Evolutionary conservation across 177 flowering plant genomes (phyloP).

Genomic region (Vitis hybrid): DNA sequence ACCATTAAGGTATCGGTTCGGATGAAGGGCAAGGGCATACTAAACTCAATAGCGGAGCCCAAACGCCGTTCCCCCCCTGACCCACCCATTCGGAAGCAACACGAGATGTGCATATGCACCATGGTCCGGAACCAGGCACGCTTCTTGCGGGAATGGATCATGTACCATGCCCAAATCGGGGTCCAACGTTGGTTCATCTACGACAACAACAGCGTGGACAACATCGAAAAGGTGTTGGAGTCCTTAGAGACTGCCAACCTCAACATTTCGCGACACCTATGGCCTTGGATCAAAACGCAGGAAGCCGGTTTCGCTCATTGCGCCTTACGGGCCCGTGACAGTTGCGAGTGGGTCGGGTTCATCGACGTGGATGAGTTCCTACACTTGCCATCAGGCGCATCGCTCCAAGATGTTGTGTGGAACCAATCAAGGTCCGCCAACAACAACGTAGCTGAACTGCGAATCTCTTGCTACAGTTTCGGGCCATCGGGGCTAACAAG

Average conservation of each 20-base stretch:
- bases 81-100: constrained; percentile 14
- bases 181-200: constrained; percentile 70
- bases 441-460: constrained; percentile 41
- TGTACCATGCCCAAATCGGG: constrained; percentile 62
- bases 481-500: constrained; percentile 74
- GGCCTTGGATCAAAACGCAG: constrained; percentile 95
- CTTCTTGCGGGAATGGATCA: constrained; percentile 69
- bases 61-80: constrained; percentile 7
- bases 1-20: constrained; percentile 53
- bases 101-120: constrained; percentile 68
- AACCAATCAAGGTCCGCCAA: constrained; percentile 19
- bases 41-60: constrained; percentile 49
- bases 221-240: constrained; percentile 28
- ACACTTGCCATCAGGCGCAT: constrained; percentile 32
- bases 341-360: constrained; percentile 82
- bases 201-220: constrained; percentile 75
- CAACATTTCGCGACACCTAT: constrained; percentile 46
- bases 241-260: constrained; percentile 19
- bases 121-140: constrained; percentile 77
- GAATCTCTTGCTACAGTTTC: constrained; percentile 55
- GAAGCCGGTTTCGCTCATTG: constrained; percentile 92
- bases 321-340: constrained; percentile 49
- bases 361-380: constrained; percentile 88
- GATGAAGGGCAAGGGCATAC: constrained; percentile 33
- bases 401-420: constrained; percentile 29